phyloP scores from a whole-genome alignment of 805 yeast species.

The Nematodospora valgi region DNA sequence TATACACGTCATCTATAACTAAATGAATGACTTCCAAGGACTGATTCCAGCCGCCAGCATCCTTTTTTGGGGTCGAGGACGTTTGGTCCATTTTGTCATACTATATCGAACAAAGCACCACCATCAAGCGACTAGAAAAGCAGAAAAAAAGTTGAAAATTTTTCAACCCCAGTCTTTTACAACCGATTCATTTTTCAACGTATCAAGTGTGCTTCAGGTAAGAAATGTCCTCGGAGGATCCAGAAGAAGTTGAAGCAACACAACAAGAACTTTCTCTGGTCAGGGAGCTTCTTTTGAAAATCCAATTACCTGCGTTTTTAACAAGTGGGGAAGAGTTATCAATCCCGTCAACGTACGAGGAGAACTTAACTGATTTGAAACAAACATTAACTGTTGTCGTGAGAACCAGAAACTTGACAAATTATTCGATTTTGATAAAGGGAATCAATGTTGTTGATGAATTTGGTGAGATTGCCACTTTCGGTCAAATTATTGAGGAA shows the following conservation, averaged over 20 bases:
- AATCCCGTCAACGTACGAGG: constrained; percentile 35
- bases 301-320: constrained; percentile 12
- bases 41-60: too few species aligned
- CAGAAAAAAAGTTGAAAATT: constrained; percentile 7
- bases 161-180: constrained; percentile 5
- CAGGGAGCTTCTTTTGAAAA: constrained; percentile 10
- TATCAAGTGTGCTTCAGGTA: too few species aligned
- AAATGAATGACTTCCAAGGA: too few species aligned
- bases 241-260: constrained; percentile 3
- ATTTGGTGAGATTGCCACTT: constrained; percentile 24
- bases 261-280: constrained; percentile 3
- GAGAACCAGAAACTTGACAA: constrained; percentile 56
- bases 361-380: constrained; percentile 53
- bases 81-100: too few species aligned
- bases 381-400: constrained; percentile 58
- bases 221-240: constrained; percentile 11
- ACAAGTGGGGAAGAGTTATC: constrained; percentile 13
- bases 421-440: constrained; percentile 45
- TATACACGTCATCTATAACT: too few species aligned
- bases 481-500: constrained; percentile 19
- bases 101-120: too few species aligned
- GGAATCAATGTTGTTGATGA: constrained; percentile 28
- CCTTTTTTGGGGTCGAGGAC: too few species aligned
- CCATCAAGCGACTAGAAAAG: too few species aligned
- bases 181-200: constrained; percentile 2